Conservation (phyloP, 2,329 filamentous ascomycete genomes). For the Aspergillus piperis region DNA sequence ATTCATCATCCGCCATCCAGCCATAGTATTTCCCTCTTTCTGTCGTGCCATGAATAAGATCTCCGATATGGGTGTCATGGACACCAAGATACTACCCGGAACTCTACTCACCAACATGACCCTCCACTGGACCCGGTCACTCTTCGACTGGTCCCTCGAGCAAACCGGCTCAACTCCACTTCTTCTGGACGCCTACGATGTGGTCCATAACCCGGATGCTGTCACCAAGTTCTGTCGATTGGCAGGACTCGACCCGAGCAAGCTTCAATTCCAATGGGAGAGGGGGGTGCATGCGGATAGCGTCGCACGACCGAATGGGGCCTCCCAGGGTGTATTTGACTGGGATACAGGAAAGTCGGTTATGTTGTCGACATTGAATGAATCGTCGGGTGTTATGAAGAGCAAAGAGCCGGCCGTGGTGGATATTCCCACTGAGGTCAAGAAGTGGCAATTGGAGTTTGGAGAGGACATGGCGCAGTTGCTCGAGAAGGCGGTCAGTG, state of each 20-base stretch:
- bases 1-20: slow-evolving; percentile 5
- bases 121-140: not conserved
- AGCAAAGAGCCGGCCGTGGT: slow-evolving; percentile 6
- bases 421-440: slow-evolving; percentile 24
- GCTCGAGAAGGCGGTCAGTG: slow-evolving; percentile 9
- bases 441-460: slow-evolving; percentile 29
- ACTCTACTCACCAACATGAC: not conserved
- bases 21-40: not conserved
- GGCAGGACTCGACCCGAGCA: not conserved
- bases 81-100: not conserved
- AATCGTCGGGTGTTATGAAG: not conserved
- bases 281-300: not conserved
- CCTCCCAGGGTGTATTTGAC: not conserved
- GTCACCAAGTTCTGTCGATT: not conserved
- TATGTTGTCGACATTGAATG: not conserved
- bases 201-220: not conserved
- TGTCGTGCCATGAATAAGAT: not conserved
- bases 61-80: not conserved
- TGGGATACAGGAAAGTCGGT: not conserved
- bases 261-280: not conserved
- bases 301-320: not conserved
- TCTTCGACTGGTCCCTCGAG: not conserved
- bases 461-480: slow-evolving; percentile 13
- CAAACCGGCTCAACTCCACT: not conserved
- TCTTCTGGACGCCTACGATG: not conserved